These are phyloP conservation scores for Alternaria viburni DNA, from an alignment of 2,329 filamentous ascomycete genomes.

Conservation along the genomic window DNA sequence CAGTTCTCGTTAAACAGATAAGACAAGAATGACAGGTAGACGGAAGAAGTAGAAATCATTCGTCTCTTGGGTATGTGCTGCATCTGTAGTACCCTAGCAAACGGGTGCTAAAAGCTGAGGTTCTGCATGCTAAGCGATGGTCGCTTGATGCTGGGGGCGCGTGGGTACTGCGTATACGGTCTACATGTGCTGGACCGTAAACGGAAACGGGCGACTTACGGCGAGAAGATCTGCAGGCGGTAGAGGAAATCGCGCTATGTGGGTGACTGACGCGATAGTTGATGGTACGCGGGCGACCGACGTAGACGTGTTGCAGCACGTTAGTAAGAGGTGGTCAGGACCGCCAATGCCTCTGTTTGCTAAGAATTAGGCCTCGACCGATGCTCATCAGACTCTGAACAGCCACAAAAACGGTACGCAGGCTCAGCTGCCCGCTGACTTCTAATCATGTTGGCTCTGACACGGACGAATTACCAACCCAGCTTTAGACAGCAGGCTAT, in stretches of 20 bases:
- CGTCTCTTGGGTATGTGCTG: conserved; percentile 5
- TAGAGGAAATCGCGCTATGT: not conserved
- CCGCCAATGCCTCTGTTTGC: conserved; percentile 1
- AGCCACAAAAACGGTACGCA: not conserved
- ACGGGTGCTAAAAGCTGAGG: conserved; percentile 21
- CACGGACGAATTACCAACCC: conserved; percentile 6
- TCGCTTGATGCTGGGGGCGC: conserved; percentile 29
- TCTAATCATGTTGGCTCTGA: not conserved
- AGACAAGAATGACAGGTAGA: conserved; percentile 22
- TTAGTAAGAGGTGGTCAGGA: conserved; percentile 9
- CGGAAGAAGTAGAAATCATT: conserved; percentile 1
- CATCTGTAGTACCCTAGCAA: conserved; percentile 10
- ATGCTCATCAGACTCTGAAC: conserved; percentile 6
- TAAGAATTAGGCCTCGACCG: conserved; percentile 16
- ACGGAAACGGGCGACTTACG: conserved; percentile 15
- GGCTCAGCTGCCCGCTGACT: not conserved
- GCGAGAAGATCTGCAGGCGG: conserved; percentile 8
- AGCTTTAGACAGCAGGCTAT: not conserved
- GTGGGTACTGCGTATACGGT: conserved; percentile 23
- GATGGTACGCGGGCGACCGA: not conserved
- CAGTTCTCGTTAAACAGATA: conserved; percentile 16
- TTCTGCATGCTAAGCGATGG: conserved; percentile 27
- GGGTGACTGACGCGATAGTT: not conserved
- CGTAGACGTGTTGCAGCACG: not conserved
- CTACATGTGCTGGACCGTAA: conserved; percentile 11